A percentile compares a stretch with the other conserved stretches of the same genome.
Conservation (phyloP, 768 basidiomycete genomes). For the Agaricus sinodeliciosus region DNA sequence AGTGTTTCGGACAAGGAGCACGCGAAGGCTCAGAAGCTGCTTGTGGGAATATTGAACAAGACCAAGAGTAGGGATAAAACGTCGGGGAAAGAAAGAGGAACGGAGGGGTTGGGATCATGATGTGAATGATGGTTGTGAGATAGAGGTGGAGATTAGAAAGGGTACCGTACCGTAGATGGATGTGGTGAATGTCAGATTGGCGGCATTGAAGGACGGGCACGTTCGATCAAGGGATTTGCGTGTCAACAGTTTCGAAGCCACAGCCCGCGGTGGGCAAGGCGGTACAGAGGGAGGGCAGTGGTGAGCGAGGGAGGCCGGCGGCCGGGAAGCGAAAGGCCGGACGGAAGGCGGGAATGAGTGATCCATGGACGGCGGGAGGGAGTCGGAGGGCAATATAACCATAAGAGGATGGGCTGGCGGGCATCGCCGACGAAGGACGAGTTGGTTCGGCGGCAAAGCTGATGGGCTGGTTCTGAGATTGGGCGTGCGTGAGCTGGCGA, state of each 20-base stretch:
- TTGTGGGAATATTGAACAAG: conserved; percentile 44
- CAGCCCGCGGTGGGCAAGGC: conserved; percentile 12
- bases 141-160: conserved; percentile 15
- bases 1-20: conserved; percentile 78
- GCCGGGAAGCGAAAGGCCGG: background rate
- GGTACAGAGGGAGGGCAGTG: background rate
- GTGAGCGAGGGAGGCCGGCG: background rate
- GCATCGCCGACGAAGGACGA: conserved; percentile 11
- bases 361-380: conserved; percentile 1
- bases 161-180: conserved; percentile 13
- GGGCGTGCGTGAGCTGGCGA: background rate
- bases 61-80: conserved; percentile 20
- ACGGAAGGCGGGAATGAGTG: conserved; percentile 9
- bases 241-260: conserved; percentile 6
- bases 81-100: conserved; percentile 7
- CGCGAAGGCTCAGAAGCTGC: conserved; percentile 68
- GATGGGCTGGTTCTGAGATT: conserved; percentile 9
- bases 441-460: conserved; percentile 11
- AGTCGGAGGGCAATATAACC: conserved; percentile 16
- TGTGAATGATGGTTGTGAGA: conserved; percentile 11
- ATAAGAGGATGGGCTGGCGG: conserved; percentile 10
- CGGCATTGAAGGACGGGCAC: conserved; percentile 7
- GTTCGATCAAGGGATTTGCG: conserved; percentile 13
- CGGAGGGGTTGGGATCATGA: conserved; percentile 13
- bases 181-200: conserved; percentile 2